Evolutionary conservation across 2,329 filamentous ascomycete genomes (phyloP), one percentile per base, ranked within the genome.

Genomic region (Passalora sequoiae): DNA sequence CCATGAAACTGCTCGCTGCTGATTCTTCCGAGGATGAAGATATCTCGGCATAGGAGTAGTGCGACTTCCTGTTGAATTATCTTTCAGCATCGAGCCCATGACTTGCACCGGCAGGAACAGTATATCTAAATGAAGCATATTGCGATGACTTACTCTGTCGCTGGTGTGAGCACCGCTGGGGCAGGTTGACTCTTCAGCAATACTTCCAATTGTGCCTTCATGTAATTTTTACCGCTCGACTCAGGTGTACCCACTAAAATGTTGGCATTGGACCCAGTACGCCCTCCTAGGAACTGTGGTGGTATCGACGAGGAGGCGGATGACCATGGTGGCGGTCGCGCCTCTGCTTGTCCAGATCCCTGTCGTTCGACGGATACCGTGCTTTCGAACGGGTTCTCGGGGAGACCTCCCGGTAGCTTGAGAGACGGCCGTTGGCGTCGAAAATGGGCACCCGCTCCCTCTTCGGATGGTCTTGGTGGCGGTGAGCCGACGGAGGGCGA

Each of bases 271-370:
- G 59, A 20, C 43, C 51, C 53, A 61, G 31, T 27, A 62, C 54
- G 44, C 46, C 50, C 43, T 60, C 57, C 60, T 55, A 62, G 13
- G 60, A 62, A 50, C 58, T 60, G 59, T 60, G 56, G 35, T 59
- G 59, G 43, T 61, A 61, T 32, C 53, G 54, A 40, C 54, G 51
- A 29, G 59, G 53, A 15, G 59, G 61, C 37, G 56, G 49, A 35
- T 54, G 50, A 20, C 58, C 57, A 46, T 55, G 55, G 44, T 61
- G 57, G 27, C 58, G 58, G 16, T 51, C 47, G 13, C 43, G 55
- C 15, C 58, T 58, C 38, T 61, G 49, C 16, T 55, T 50, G 35
- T 61, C 60, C 50, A 56, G 40, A 8, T 53, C 47, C 13, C 43
- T 54, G 30, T 62, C 59, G 56, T 56, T 46, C 8, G 49, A 45